phyloP scores from a whole-genome alignment of 1,284 basidiomycete genomes.

The Ganoderma sinense region DNA sequence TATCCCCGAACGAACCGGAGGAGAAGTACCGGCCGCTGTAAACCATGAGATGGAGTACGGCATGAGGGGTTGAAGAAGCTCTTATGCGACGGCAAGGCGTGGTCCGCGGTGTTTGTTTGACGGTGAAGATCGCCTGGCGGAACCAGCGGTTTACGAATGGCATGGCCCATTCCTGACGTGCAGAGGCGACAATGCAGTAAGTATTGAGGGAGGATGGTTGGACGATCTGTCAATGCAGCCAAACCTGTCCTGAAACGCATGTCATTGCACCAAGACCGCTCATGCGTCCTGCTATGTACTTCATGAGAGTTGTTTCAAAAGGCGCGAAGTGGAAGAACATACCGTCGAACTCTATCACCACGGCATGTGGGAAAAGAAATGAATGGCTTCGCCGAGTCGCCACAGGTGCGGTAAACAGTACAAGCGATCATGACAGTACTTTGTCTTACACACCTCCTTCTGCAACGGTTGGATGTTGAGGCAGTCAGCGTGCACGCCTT shows the following conservation, averaged over 20 bases:
- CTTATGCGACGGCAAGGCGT: background rate
- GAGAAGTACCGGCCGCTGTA: constrained; percentile 54
- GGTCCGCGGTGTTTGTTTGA: constrained; percentile 65
- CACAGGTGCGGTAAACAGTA: constrained; percentile 46
- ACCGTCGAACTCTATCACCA: constrained; percentile 44
- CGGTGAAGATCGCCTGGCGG: constrained; percentile 52
- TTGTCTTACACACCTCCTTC: constrained; percentile 27
- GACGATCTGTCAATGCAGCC: background rate
- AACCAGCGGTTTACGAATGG: background rate
- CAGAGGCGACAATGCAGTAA: constrained; percentile 60
- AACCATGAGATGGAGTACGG: constrained; percentile 42
- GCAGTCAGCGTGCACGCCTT: background rate
- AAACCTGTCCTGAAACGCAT: background rate
- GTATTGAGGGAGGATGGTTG: background rate
- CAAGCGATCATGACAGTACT: constrained; percentile 44
- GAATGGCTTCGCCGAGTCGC: constrained; percentile 45
- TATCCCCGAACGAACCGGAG: constrained; percentile 58
- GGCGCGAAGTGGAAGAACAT: constrained; percentile 14
- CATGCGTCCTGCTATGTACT: constrained; percentile 16
- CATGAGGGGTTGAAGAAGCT: constrained; percentile 5
- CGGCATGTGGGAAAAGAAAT: constrained; percentile 47
- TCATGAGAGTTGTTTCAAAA: constrained; percentile 6
- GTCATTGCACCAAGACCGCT: background rate
- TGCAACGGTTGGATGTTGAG: background rate
- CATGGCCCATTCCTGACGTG: background rate